Evolutionary conservation across 257 asterid genomes (phyloP), one percentile per base, ranked within the genome.

Genomic region (Anisodus tanguticus): DNA sequence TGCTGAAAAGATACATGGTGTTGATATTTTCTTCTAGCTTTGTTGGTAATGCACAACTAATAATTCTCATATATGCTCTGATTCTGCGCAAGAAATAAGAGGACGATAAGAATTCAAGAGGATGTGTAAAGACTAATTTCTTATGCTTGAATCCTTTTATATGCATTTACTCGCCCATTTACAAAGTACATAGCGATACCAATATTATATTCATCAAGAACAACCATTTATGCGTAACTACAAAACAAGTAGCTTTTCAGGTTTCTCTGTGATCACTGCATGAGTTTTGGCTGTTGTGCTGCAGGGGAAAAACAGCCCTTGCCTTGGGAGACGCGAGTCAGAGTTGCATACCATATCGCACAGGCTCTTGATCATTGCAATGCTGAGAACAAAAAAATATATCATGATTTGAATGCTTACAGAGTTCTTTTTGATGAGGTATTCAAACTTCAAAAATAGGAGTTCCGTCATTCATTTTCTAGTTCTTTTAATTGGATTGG

Each of bases 301-400:
- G 83, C 88, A 93, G 98, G 98, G 98, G 98, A 95, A 76, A 94
- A 95, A 85, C 97, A 95, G 79, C 98, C 98, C 41, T 89, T 94
- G 87, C 97, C 94, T 53, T 95, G 98, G 98, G 98, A 93, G 89
- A 95, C 94, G 98, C 95, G 98, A 53, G 90, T 94, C 78, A 92
- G 97, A 94, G 94, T 92, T 86, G 93, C 98, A 64, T 82, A 83
- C 89, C 91, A 95, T 72, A 91, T 95, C 59, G 97, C 95, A 35
- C 94, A 94, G 85, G 98, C 98, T 85, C 95, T 95, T 67, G 94
- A 93, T 66, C 97, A 94, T 84, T 94, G 97, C 92, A 89, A 87
- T 83, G 68, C 90, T 77, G 97, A 92, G 86, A 95, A 95, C 86
- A 87, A 90, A 74, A 95, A 90, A 85, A 89, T 95, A 69, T 95